Percentiles rank a stretch among this genome's conserved stretches.
Conservation (phyloP, 2,329 filamentous ascomycete genomes). For the Ophiosphaerella korrae region DNA sequence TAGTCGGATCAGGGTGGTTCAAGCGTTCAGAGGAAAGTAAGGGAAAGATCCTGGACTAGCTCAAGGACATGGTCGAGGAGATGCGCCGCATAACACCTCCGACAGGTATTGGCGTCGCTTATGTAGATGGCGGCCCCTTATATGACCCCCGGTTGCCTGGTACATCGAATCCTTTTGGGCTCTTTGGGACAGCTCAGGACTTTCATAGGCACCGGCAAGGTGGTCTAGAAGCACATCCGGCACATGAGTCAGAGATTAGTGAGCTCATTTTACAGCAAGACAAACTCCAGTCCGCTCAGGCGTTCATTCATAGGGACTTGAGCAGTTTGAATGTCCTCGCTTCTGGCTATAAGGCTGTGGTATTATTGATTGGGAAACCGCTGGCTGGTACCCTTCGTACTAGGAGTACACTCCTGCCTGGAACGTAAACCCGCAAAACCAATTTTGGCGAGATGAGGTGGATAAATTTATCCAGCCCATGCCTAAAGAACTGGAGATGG, state of each 20-base stretch:
- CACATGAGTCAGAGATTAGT: conserved; percentile 13
- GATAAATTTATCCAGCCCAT: conserved; percentile 21
- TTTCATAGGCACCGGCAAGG: conserved; percentile 48
- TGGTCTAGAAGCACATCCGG: conserved; percentile 18
- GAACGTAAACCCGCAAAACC: conserved; percentile 47
- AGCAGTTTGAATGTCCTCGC: conserved; percentile 53
- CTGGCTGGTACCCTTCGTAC: conserved; percentile 56
- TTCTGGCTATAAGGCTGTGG: conserved; percentile 50
- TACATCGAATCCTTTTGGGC: conserved; percentile 32
- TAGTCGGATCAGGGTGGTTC: conserved; percentile 23
- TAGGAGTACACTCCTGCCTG: conserved; percentile 52
- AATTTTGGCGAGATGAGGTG: conserved; percentile 34
- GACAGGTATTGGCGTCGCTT: conserved; percentile 15
- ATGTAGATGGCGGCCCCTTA: conserved; percentile 22
- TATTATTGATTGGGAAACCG: conserved; percentile 55
- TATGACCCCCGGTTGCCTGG: conserved; percentile 33
- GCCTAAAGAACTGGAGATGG: conserved; percentile 50
- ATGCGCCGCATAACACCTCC: conserved; percentile 17
- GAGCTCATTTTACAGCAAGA: conserved; percentile 18
- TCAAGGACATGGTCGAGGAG: conserved; percentile 24
- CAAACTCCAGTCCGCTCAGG: conserved; percentile 40
- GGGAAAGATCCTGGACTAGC: conserved; percentile 14
- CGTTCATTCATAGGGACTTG: conserved; percentile 60
- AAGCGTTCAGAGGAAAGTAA: conserved; percentile 14
- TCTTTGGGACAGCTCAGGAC: conserved; percentile 41